These are phyloP conservation scores for Ilex aquifolium DNA, from an alignment of 257 asterid species.

Conservation along the genomic window DNA sequence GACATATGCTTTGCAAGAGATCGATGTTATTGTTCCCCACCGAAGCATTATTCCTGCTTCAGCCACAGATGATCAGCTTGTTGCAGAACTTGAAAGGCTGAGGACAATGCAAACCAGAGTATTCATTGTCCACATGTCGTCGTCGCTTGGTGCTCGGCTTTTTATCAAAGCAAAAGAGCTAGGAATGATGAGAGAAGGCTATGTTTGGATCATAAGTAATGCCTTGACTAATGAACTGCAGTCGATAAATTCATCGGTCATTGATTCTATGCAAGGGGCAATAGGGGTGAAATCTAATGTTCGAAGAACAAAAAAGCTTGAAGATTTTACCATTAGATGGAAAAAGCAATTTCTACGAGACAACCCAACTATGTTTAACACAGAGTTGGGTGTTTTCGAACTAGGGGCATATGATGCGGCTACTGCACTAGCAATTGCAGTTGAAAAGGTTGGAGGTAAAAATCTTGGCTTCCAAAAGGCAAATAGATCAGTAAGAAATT, in stretches of 20 bases:
- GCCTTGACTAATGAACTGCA: constrained; percentile 4
- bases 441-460: constrained; percentile 5
- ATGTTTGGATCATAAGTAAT: constrained; percentile 13
- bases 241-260: not conserved
- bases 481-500: not conserved
- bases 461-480: not conserved
- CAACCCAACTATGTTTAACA: not conserved
- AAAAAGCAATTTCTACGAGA: not conserved
- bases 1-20: not conserved
- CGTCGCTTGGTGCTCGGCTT: constrained; percentile 10
- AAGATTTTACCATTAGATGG: not conserved
- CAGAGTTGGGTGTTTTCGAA: constrained; percentile 4
- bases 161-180: constrained; percentile 5
- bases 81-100: too few relatives aligned
- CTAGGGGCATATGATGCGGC: constrained; percentile 20
- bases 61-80: too few relatives aligned
- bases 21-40: constrained; percentile 8
- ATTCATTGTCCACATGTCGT: constrained; percentile 15
- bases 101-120: constrained; percentile 13
- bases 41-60: constrained; percentile 10
- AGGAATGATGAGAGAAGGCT: too few relatives aligned
- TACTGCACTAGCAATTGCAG: constrained; percentile 17
- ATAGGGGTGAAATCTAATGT: constrained; percentile 9
- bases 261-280: constrained; percentile 14
- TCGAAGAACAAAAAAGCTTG: constrained; percentile 10